Conservation (phyloP, 768 basidiomycete species). For the Mycena vulgaris region DNA sequence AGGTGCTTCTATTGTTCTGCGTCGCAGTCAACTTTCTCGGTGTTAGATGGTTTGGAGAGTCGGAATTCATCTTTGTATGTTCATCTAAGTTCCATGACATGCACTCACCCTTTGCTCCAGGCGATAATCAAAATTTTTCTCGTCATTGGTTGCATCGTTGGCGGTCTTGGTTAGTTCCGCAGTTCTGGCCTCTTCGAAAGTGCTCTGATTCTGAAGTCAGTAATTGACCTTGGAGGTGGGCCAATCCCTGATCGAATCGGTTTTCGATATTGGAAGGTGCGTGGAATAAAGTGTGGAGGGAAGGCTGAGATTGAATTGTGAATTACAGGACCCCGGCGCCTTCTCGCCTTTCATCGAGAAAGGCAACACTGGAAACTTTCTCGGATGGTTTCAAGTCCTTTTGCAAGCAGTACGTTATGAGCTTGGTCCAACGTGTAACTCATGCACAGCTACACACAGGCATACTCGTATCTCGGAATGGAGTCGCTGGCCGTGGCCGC, state of each 20-base stretch:
- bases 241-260: conserved; percentile 61
- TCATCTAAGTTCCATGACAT: conserved; percentile 40
- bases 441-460: too few species aligned
- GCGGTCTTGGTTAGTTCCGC: conserved; percentile 40
- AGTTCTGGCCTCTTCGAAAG: neutral
- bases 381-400: conserved; percentile 36
- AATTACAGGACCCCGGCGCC: conserved; percentile 27
- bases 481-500: conserved; percentile 60
- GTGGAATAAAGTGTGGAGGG: neutral
- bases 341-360: conserved; percentile 23
- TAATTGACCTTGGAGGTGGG: conserved; percentile 68
- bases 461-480: conserved; percentile 78
- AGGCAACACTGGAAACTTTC: conserved; percentile 24
- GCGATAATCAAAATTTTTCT: conserved; percentile 61
- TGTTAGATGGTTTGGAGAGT: conserved; percentile 68
- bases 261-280: conserved; percentile 62
- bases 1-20: conserved; percentile 44
- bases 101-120: neutral
- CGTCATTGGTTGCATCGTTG: conserved; percentile 53
- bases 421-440: too few species aligned
- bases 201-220: conserved; percentile 43
- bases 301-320: neutral
- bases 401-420: conserved; percentile 34
- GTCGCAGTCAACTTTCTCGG: conserved; percentile 56
- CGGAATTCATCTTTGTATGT: conserved; percentile 70